These are phyloP conservation scores for Beta corolliflora DNA, from an alignment of 179 eudicot species.

Conservation along the genomic window DNA sequence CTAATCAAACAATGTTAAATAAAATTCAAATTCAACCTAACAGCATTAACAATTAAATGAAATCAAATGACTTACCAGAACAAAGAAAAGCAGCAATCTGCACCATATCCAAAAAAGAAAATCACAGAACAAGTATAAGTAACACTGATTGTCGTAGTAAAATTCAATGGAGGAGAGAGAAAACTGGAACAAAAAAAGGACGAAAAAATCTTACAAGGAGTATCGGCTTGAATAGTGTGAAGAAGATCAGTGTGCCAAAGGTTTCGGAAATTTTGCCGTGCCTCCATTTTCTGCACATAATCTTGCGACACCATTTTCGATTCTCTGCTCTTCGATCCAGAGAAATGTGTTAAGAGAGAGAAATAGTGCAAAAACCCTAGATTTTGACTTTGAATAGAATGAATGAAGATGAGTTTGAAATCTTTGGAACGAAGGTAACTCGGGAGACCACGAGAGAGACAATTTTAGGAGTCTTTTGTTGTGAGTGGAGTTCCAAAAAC, in stretches of 20 bases:
- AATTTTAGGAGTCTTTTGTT: no score
- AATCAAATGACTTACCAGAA: conserved; percentile 52
- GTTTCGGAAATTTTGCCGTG: conserved; percentile 75
- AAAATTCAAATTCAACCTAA: not conserved
- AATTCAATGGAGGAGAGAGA: not conserved
- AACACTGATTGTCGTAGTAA: not conserved
- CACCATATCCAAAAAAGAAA: conserved; percentile 19
- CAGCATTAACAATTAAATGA: not conserved
- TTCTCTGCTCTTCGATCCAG: conserved; percentile 11
- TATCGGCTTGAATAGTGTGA: conserved; percentile 57
- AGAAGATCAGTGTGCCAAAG: conserved; percentile 92
- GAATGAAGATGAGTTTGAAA: not conserved
- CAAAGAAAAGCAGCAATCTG: conserved; percentile 69
- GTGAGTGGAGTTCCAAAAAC: no score
- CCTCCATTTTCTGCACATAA: conserved; percentile 67
- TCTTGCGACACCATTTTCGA: conserved; percentile 62
- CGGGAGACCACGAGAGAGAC: not conserved
- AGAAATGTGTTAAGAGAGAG: conserved; percentile 10
- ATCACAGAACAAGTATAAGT: not conserved
- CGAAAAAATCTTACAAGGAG: conserved; percentile 86
- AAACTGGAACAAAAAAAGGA: not conserved
- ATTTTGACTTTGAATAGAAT: not conserved
- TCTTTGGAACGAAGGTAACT: not conserved
- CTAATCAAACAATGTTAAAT: not conserved
- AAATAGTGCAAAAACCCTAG: not conserved